phyloP scores from a whole-genome alignment of 495 filamentous ascomycete species.

The Aspergillus cavernicola region DNA sequence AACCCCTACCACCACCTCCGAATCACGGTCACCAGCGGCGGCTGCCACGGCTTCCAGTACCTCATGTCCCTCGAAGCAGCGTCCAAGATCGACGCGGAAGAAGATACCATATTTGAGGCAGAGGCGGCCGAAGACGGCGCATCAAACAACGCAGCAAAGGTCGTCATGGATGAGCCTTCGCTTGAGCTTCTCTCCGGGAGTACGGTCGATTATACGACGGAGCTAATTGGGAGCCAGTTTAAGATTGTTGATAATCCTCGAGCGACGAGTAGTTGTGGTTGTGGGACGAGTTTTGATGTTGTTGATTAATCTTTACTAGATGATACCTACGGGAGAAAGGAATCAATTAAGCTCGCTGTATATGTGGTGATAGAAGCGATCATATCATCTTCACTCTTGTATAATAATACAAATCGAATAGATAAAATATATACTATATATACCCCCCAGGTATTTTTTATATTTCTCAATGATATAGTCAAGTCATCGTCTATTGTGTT shows the following conservation, averaged over 20 bases:
- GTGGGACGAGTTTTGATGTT: constrained; percentile 97
- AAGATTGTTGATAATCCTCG: constrained; percentile 90
- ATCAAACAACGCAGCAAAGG: constrained; percentile 59
- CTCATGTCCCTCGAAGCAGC: constrained; percentile 76
- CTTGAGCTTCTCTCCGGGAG: constrained; percentile 87
- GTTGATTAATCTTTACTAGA: constrained; percentile 50
- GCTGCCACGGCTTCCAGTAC: constrained; percentile 98
- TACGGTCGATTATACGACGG: constrained; percentile 92
- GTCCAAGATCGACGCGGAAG: constrained; percentile 57
- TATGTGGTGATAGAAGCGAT: too few species aligned
- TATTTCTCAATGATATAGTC: too few species aligned
- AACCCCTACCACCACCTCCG: constrained; percentile 84
- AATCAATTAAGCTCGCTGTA: too few species aligned
- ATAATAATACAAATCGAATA: too few species aligned
- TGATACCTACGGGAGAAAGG: too few species aligned
- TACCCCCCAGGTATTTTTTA: too few species aligned
- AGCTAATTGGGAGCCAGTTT: constrained; percentile 97
- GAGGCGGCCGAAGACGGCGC: constrained; percentile 30
- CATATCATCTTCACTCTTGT: constrained; percentile 14
- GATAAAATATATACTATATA: too few species aligned
- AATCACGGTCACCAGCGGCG: constrained; percentile 85
- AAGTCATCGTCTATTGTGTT: neutral
- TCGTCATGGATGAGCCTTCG: constrained; percentile 85
- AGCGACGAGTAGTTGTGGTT: constrained; percentile 92
- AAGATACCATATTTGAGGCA: constrained; percentile 66